Evolutionary conservation across 805 yeast genomes (phyloP), one percentile per base, ranked within the genome.

Genomic region (Candida lessepsii): DNA sequence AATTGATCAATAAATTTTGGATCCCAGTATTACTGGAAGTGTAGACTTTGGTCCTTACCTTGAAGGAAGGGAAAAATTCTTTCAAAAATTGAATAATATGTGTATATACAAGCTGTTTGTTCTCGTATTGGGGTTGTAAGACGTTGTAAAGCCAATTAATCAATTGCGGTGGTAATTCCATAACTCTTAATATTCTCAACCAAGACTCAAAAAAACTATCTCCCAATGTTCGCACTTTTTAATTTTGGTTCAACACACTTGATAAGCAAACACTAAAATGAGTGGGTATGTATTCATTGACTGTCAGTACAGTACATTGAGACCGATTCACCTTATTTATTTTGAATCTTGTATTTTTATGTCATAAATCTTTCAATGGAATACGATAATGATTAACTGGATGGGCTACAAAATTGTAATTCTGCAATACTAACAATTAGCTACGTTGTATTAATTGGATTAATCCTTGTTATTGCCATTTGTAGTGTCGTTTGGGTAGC

Each of bases 401-500:
- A n/a, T n/a, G n/a, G n/a, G n/a, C n/a, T n/a, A 17, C 37, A 26
- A 34, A 9, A n/a, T n/a, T 24, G n/a, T n/a, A n/a, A n/a, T n/a
- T n/a, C n/a, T n/a, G n/a, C 29, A 10, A 13, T 38, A 48, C 54
- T 49, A 52, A 51, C 55, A n/a, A 28, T n/a, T 49, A 83, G 90
- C 38, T 85, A 82, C 75, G 76, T 85, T 37, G 91, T 87, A 48
- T 68, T 86, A 42, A 65, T 76, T 42, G 83, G 79, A 21, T 70
- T 88, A 46, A 54, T 81, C 18, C 67, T 78, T 41, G 82, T 82
- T 9, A 76, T 72, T 19, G 73, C 71, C 17, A 63, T 76, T 30
- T 78, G 88, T 10, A 71, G 76, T n/a, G 69, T 74, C 31, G 81
- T 89, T 44, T 90, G 97, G 97, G 67, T 74, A 38, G 71, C 80